Percentiles rank a stretch among this genome's conserved stretches.
Conservation (phyloP, 306 rosid genomes). For the Quercus engelmannii region DNA sequence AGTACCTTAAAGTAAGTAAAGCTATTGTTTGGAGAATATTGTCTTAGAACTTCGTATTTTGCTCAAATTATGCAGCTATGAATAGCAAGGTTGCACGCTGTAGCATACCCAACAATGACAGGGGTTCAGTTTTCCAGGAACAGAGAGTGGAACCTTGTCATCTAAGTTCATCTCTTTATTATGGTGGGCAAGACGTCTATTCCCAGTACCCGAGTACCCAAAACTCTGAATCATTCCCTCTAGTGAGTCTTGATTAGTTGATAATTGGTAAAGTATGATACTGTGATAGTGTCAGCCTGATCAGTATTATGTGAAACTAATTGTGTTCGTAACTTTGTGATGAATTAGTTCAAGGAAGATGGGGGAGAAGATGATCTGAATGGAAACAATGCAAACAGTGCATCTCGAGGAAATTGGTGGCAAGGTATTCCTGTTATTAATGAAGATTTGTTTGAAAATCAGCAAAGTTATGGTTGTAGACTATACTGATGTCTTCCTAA, state of each 20-base stretch:
- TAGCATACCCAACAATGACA: constrained; percentile 32
- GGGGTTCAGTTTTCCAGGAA: constrained; percentile 31
- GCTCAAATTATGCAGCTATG: constrained; percentile 14
- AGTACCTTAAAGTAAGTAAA: neutral
- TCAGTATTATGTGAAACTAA: constrained; percentile 4
- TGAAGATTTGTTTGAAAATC: neutral
- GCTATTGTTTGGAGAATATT: neutral
- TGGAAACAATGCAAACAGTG: constrained; percentile 38
- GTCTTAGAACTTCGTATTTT: constrained; percentile 1
- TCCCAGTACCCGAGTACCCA: constrained; percentile 37
- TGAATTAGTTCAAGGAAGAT: constrained; percentile 35
- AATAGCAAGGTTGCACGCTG: constrained; percentile 20
- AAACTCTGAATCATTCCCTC: constrained; percentile 28
- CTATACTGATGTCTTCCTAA: neutral
- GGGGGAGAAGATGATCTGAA: constrained; percentile 47
- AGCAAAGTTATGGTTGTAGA: neutral
- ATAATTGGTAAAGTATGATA: neutral
- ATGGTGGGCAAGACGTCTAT: constrained; percentile 53
- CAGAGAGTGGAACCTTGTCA: constrained; percentile 57
- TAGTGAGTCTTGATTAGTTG: constrained; percentile 38
- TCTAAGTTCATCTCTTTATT: constrained; percentile 55
- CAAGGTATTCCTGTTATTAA: constrained; percentile 32
- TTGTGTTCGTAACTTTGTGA: neutral
- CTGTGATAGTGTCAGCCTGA: neutral
- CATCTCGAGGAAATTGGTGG: constrained; percentile 64